A percentile compares a stretch with the other conserved stretches of the same genome.
phyloP scores from a whole-genome alignment of 306 rosid genomes.

The Malus sylvestris region DNA sequence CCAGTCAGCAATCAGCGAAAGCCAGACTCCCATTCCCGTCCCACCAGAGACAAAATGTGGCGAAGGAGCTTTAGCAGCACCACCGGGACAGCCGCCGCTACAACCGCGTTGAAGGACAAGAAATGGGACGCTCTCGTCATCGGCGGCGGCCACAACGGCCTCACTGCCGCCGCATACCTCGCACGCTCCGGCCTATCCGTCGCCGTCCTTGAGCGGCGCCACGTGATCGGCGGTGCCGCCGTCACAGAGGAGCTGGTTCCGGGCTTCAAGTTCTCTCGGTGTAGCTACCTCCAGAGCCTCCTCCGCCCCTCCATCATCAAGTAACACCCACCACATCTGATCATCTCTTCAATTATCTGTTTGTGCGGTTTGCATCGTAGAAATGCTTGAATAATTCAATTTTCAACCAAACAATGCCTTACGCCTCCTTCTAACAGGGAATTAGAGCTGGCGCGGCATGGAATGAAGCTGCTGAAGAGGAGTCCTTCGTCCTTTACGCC shows the following conservation, averaged over 20 bases:
- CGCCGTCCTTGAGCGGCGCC: constrained; percentile 89
- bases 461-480: constrained; percentile 74
- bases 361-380: background rate
- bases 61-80: constrained; percentile 48
- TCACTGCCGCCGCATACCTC: constrained; percentile 85
- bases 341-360: background rate
- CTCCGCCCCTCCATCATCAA: constrained; percentile 76
- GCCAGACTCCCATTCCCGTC: background rate
- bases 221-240: constrained; percentile 88
- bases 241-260: constrained; percentile 79
- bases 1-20: background rate
- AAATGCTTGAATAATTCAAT: background rate
- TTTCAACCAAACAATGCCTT: background rate
- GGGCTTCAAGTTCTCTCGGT: constrained; percentile 88
- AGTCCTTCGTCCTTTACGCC: constrained; percentile 91
- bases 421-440: constrained; percentile 30
- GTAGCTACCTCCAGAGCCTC: constrained; percentile 89
- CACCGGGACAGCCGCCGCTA: constrained; percentile 10
- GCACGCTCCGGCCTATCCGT: constrained; percentile 88
- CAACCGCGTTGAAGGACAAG: constrained; percentile 33
- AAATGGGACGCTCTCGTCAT: constrained; percentile 88
- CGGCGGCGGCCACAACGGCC: constrained; percentile 97
- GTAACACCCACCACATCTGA: constrained; percentile 7
- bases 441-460: constrained; percentile 65
- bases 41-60: constrained; percentile 35